These are phyloP conservation scores for Elaeis guineensis DNA, from an alignment of 176 grass and related monocot species.

Conservation along the genomic window DNA sequence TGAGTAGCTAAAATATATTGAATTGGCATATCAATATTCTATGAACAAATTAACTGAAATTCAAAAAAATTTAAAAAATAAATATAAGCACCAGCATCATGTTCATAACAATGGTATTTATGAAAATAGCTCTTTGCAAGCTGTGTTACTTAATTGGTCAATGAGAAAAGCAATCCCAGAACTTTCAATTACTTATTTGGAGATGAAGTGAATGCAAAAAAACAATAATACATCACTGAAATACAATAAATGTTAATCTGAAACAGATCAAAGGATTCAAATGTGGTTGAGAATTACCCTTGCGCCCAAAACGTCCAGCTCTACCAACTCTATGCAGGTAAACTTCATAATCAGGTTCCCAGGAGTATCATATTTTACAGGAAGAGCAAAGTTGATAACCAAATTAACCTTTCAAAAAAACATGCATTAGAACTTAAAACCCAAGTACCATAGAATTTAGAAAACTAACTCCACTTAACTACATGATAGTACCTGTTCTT, in stretches of 20 bases:
- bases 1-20: too few relatives aligned
- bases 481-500: slow-evolving; percentile 64
- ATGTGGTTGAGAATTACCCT: slow-evolving; percentile 43
- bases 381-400: slow-evolving; percentile 94
- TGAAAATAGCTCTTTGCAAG: too few relatives aligned
- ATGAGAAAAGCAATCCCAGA: too few relatives aligned
- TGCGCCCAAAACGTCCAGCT: slow-evolving; percentile 90
- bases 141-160: too few relatives aligned
- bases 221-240: not conserved
- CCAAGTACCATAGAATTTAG: not conserved
- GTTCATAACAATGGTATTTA: too few relatives aligned
- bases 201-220: not conserved
- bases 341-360: slow-evolving; percentile 80
- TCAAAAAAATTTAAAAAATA: too few relatives aligned
- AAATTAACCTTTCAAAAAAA: slow-evolving; percentile 66
- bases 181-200: too few relatives aligned
- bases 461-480: slow-evolving; percentile 1
- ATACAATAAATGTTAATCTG: not conserved
- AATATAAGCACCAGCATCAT: too few relatives aligned
- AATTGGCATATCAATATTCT: too few relatives aligned
- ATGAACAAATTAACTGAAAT: too few relatives aligned
- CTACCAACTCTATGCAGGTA: slow-evolving; percentile 95
- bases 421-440: slow-evolving; percentile 7
- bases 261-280: not conserved
- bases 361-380: slow-evolving; percentile 51